These are phyloP conservation scores for Talaromyces sp. DNA, from an alignment of 2,329 filamentous ascomycete species.

Conservation along the genomic window DNA sequence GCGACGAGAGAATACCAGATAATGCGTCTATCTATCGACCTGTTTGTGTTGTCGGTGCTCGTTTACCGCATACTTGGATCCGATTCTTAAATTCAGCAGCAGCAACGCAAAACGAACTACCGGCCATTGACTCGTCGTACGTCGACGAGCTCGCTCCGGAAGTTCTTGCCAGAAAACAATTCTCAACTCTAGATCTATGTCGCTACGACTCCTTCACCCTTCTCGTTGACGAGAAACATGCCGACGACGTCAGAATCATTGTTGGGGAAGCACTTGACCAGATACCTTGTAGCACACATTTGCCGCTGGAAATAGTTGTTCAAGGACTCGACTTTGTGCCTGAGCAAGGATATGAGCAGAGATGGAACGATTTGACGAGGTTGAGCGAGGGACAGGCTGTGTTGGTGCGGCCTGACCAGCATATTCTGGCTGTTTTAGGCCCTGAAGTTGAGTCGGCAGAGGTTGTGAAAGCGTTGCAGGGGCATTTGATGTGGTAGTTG, in stretches of 20 bases:
- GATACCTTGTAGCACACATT: not conserved
- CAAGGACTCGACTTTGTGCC: not conserved
- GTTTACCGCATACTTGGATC: not conserved
- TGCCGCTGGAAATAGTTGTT: not conserved
- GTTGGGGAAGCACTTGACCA: not conserved
- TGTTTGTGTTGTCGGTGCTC: not conserved
- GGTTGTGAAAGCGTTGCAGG: not conserved
- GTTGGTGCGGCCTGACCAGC: not conserved
- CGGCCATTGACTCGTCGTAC: not conserved
- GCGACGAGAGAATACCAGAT: not conserved
- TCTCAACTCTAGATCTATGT: not conserved
- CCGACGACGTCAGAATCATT: not conserved
- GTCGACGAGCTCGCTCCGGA: not conserved
- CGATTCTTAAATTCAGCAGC: not conserved
- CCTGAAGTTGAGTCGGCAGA: not conserved
- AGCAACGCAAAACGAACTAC: not conserved
- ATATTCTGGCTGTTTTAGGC: not conserved
- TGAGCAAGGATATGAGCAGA: not conserved
- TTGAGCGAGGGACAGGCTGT: not conserved
- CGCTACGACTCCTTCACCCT: not conserved
- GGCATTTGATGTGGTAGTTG: not conserved
- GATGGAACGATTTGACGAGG: not conserved
- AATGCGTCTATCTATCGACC: not conserved
- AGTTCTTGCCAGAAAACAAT: not conserved
- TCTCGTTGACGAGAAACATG: not conserved